These are phyloP conservation scores for Trichoderma oligosporum DNA, from an alignment of 2,329 filamentous ascomycete species.

Conservation along the genomic window DNA sequence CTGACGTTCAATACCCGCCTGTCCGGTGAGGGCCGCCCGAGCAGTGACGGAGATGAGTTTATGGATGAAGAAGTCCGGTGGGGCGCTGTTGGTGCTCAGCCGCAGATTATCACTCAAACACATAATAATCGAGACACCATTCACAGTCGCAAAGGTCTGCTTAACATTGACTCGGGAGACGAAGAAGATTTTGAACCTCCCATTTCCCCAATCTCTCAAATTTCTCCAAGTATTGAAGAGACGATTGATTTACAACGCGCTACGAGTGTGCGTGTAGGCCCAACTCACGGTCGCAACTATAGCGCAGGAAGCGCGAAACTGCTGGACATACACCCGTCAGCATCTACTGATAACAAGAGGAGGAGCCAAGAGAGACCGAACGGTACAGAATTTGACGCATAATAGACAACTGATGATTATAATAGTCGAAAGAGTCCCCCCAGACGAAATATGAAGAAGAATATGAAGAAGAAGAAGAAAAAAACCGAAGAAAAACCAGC, in stretches of 20 bases:
- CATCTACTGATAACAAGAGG: constrained; percentile 49
- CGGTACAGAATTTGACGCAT: constrained; percentile 1
- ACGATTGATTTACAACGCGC: constrained; percentile 56
- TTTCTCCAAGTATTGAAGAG: constrained; percentile 31
- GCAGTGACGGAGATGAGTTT: constrained; percentile 56
- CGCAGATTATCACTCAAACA: constrained; percentile 58
- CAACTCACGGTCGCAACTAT: constrained; percentile 64
- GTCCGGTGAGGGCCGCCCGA: constrained; percentile 50
- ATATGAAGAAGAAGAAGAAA: neutral
- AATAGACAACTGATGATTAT: constrained; percentile 22
- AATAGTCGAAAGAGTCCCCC: constrained; percentile 23
- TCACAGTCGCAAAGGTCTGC: constrained; percentile 50
- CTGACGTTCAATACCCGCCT: constrained; percentile 33
- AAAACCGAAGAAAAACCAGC: constrained; percentile 1
- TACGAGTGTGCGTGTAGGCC: constrained; percentile 65
- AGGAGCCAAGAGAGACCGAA: constrained; percentile 26
- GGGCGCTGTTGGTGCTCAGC: constrained; percentile 47
- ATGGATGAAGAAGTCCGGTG: constrained; percentile 46
- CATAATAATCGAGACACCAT: constrained; percentile 42
- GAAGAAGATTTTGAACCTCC: constrained; percentile 31
- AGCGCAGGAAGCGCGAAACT: constrained; percentile 75
- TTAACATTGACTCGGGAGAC: constrained; percentile 41
- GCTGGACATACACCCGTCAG: constrained; percentile 58
- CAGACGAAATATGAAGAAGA: neutral
- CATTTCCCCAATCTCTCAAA: constrained; percentile 26